These are phyloP conservation scores for Stenocarpella maydis DNA, from an alignment of 2,329 filamentous ascomycete species.

Conservation along the genomic window DNA sequence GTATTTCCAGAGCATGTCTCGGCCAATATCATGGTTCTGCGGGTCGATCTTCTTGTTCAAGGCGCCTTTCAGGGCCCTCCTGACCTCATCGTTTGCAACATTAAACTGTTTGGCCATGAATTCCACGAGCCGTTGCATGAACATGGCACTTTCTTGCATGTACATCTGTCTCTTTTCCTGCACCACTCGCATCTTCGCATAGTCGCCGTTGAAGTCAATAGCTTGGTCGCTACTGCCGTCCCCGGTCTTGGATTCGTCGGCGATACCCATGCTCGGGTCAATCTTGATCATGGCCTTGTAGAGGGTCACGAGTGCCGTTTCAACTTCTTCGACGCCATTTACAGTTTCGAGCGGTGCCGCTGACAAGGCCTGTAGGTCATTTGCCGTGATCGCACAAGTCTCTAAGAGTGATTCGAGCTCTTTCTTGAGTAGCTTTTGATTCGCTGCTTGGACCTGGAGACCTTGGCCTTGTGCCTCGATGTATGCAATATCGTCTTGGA, in stretches of 20 bases:
- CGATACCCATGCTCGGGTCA: conserved; percentile 76
- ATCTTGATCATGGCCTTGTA: conserved; percentile 96
- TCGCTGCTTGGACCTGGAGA: conserved; percentile 94
- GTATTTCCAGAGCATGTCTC: conserved; percentile 85
- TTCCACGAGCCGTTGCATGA: conserved; percentile 80
- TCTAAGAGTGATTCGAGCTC: conserved; percentile 90
- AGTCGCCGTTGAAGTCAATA: conserved; percentile 72
- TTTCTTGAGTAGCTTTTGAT: conserved; percentile 91
- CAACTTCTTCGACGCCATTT: conserved; percentile 78
- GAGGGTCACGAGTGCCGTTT: conserved; percentile 78
- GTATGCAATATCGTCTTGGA: conserved; percentile 95
- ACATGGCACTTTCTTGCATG: conserved; percentile 75
- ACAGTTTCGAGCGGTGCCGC: conserved; percentile 76
- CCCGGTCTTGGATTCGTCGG: conserved; percentile 57
- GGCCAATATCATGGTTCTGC: conserved; percentile 73
- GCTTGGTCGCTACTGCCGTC: conserved; percentile 57
- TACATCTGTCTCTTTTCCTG: conserved; percentile 96
- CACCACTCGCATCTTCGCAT: conserved; percentile 90
- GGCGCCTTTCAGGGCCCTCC: conserved; percentile 68
- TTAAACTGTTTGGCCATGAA: conserved; percentile 87
- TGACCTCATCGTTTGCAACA: conserved; percentile 74
- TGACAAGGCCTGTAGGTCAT: conserved; percentile 78
- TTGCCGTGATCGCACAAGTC: conserved; percentile 85
- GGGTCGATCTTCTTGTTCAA: conserved; percentile 74
- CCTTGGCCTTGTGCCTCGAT: conserved; percentile 98